Base-by-base conservation (phyloP, 345 rosid species). In the Salix suchowensis region DNA sequence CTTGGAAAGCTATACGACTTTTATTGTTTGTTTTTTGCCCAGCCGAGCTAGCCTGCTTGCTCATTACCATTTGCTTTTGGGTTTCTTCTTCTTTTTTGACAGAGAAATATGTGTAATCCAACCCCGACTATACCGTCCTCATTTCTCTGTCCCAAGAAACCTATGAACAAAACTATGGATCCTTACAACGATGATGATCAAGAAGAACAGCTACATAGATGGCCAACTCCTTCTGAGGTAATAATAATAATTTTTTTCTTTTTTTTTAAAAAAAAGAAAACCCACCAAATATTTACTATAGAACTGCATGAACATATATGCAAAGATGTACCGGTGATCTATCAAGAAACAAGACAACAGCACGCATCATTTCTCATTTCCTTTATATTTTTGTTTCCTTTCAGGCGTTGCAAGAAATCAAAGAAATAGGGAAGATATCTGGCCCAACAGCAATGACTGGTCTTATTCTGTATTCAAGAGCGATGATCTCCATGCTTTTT, bases 401-500 rank as follows among this genome's bases (percentile, higher is more conserved):
- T 77, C 90, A 96, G 99, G 94, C 87, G 50, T 11, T 92, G 40
- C 85, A 89, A 75, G 98, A 96, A 86, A 89, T 91, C 70, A 93
- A 91, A 81, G 96, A 92, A 18, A 85, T 96, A 55, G 97, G 94
- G 74, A 92, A 79, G 85, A 96, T 96, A 85, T 93, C 99, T 4
- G 93, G 96, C 7, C 99, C 99, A 13, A 91, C 91, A 11, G 92
- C 92, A 6, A 79, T 91, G 70, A 89, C 97, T 0, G 98, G 98
- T 55, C 89, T 96, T 14, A 88, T 96, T 76, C 83, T 93, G 62
- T 96, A 92, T 82, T 89, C 97, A 52, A 89, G 99, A 84, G 91
- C 98, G 58, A 83, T 93, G 94, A 96, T 96, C 88, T 96, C 99
- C 77, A 96, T 93, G 99, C 88, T 96, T 50, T 96, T 96, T 76